Base-by-base conservation (phyloP, 2,329 filamentous ascomycete species). In the Thermothelomyces thermophilus region DNA sequence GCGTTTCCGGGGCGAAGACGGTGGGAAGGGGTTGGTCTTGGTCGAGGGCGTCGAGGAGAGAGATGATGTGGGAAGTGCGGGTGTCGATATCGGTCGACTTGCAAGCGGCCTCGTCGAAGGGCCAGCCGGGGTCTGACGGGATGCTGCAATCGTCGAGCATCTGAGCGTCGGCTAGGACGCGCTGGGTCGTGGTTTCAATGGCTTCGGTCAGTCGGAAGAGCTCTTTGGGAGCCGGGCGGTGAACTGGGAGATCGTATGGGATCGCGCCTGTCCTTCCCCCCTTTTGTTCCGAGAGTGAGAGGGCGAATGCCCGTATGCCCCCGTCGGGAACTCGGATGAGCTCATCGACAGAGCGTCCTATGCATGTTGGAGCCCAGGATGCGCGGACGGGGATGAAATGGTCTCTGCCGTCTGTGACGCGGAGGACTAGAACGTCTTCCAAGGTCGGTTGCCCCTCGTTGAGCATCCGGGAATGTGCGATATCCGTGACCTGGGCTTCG, bases 161-260 rank as follows among this genome's bases (percentile, higher is more conserved):
- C 47, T 77, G 77, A 53, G 78, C 75, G 43, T 84, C 81, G 0
- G 82, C 82, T 7, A 78, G 64, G 22, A 71, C 74, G 17, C 79
- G 73, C 56, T 81, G 80, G 3, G 73, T 73, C 35, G 82, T 67
- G 6, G 66, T 72, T 59, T 80, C 79, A 14, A 95, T 76, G 10
- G 83, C 80, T 65, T 95, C 88, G 5, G 90, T 96, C 61, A 98
- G 78, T 63, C 84, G 84, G 68, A 95, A 94, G 8, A 97, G 74
- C 66, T 96, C 91, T 53, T 87, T 83, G 1, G 93, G 91, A 1
- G 90, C 90, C 10, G 90, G 91, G 63, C 85, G 84, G 63, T 81
- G 81, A 55, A 87, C 77, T 52, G 76, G 79, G 34, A 68, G 74
- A 62, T 72, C 75, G 60, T 74, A 78, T 41, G 71, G 74, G 52